Evolutionary conservation across 2,329 filamentous ascomycete genomes (phyloP).

Genomic region (Microcyclospora tardicrescens): DNA sequence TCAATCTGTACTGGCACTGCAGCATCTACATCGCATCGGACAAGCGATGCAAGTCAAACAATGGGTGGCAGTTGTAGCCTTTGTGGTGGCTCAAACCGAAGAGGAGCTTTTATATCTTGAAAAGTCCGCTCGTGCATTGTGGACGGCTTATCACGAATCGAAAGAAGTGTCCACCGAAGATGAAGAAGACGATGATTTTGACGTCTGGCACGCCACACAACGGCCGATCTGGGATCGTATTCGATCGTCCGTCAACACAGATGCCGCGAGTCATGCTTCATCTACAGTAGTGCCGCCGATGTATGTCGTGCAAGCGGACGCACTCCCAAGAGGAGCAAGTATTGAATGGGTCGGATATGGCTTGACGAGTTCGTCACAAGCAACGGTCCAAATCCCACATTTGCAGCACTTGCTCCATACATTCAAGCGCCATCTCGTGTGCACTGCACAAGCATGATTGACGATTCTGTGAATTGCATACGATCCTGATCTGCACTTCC

Average conservation of each 20-base stretch:
- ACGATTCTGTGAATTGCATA: too few species aligned
- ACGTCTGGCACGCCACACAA: constrained; percentile 54
- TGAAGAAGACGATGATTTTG: constrained; percentile 42
- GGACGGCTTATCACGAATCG: constrained; percentile 25
- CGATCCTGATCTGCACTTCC: too few species aligned
- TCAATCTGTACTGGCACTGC: constrained; percentile 61
- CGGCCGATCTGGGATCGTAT: constrained; percentile 16
- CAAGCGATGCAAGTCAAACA: constrained; percentile 55
- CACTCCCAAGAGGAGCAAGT: constrained; percentile 57
- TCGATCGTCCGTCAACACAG: constrained; percentile 18
- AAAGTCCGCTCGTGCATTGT: constrained; percentile 17
- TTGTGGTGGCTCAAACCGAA: constrained; percentile 40
- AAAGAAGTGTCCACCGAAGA: constrained; percentile 27
- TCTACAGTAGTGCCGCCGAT: constrained; percentile 43
- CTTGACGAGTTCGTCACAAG: neutral
- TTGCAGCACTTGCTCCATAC: constrained; percentile 8
- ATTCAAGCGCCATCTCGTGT: constrained; percentile 7
- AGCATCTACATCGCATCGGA: constrained; percentile 81
- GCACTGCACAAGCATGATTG: neutral
- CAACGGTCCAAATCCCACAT: constrained; percentile 5
- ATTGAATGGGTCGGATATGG: constrained; percentile 57
- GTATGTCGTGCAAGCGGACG: constrained; percentile 62
- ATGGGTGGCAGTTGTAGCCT: constrained; percentile 67
- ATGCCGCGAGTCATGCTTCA: constrained; percentile 11
- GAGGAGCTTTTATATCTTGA: neutral